These are phyloP conservation scores for Trichoderma orchidacearum DNA, from an alignment of 495 filamentous ascomycete genomes.

Conservation along the genomic window DNA sequence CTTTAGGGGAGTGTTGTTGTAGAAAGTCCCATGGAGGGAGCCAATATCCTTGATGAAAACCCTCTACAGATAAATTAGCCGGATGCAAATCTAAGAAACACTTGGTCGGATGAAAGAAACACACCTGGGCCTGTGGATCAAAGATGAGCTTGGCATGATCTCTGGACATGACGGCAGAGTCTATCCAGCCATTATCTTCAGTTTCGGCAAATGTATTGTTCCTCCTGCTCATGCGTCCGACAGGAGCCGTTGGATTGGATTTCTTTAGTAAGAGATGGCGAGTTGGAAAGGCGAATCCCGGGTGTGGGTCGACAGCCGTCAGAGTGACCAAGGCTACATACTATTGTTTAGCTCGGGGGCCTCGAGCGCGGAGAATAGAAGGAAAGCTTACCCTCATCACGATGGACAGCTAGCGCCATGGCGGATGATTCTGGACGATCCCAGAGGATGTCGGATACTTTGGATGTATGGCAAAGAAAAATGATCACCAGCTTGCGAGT, in stretches of 20 bases:
- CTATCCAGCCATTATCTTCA: constrained; percentile 59
- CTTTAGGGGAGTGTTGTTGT: constrained; percentile 14
- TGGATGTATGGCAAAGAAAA: background rate
- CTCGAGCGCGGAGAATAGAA: background rate
- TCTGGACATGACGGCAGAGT: constrained; percentile 72
- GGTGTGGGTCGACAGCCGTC: constrained; percentile 2
- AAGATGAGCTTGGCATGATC: constrained; percentile 51
- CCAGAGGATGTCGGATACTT: background rate
- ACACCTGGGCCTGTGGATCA: constrained; percentile 28
- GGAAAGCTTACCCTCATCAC: background rate
- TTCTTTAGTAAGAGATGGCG: constrained; percentile 16
- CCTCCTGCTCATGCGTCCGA: background rate
- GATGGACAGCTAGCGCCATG: background rate
- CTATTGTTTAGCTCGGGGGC: background rate
- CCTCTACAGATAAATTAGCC: constrained; percentile 15
- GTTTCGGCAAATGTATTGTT: background rate
- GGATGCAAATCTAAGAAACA: background rate
- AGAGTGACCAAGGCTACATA: constrained; percentile 12
- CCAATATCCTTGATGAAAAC: constrained; percentile 33
- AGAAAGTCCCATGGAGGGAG: constrained; percentile 44
- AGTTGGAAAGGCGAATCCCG: constrained; percentile 4
- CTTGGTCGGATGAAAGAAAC: background rate
- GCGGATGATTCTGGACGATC: background rate
- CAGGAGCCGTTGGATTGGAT: background rate
- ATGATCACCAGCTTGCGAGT: too few relatives aligned